Evolutionary conservation across 2,329 filamentous ascomycete genomes (phyloP).

Genomic region (Leptoxyphium fumago): DNA sequence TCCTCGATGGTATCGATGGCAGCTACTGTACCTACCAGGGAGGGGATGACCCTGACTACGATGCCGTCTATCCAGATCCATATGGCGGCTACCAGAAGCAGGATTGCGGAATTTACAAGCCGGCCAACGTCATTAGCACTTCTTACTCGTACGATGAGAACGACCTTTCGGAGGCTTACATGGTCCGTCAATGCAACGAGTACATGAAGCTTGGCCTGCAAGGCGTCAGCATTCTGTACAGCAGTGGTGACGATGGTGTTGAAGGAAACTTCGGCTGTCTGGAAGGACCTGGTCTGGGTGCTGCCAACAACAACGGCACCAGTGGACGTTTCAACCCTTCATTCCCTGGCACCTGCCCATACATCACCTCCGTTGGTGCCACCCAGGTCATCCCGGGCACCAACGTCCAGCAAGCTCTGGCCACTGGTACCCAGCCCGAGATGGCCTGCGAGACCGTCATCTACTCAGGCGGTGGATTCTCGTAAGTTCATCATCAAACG

Average conservation of each 20-base stretch:
- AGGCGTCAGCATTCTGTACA: conserved; percentile 50
- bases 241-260: conserved; percentile 47
- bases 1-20: conserved; percentile 33
- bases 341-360: conserved; percentile 34
- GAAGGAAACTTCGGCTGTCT: conserved; percentile 32
- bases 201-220: conserved; percentile 53
- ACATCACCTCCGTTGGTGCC: conserved; percentile 33
- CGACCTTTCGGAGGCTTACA: conserved; percentile 45
- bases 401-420: conserved; percentile 20
- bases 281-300: not conserved
- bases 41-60: conserved; percentile 24
- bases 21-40: conserved; percentile 29
- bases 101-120: not conserved
- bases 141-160: conserved; percentile 57
- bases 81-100: conserved; percentile 17
- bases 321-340: conserved; percentile 29
- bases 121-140: conserved; percentile 46
- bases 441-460: conserved; percentile 31
- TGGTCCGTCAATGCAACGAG: conserved; percentile 45
- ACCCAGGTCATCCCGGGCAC: conserved; percentile 26
- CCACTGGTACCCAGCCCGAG: conserved; percentile 5
- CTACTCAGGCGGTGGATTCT: conserved; percentile 35
- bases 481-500: not conserved
- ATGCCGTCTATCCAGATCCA: conserved; percentile 24
- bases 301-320: conserved; percentile 27